Percentiles rank a stretch among this genome's conserved stretches.
These are phyloP conservation scores for Schizonepeta tenuifolia DNA, from an alignment of 257 asterid genomes.

Conservation along the genomic window DNA sequence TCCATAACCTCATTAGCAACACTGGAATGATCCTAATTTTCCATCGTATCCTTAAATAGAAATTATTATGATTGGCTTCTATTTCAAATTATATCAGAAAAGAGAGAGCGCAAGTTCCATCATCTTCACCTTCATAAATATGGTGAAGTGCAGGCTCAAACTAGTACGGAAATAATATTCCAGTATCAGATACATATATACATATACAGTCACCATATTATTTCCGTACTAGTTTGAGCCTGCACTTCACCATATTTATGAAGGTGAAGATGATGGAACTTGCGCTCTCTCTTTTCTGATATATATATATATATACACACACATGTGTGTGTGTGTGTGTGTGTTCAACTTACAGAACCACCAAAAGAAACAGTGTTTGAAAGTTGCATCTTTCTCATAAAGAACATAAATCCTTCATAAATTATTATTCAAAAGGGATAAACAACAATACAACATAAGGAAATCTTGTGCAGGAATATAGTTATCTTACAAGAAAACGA, in stretches of 20 bases:
- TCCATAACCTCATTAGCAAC: background rate
- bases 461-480: background rate
- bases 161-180: background rate
- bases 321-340: too few species aligned
- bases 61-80: background rate
- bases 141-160: constrained; percentile 4
- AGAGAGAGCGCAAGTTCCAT: background rate
- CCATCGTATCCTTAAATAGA: background rate
- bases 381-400: background rate
- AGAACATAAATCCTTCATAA: constrained; percentile 7
- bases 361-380: background rate
- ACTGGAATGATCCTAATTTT: background rate
- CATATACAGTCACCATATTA: too few species aligned
- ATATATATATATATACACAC: too few species aligned
- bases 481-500: constrained; percentile 75
- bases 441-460: background rate
- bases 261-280: background rate
- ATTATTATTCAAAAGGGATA: background rate
- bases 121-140: constrained; percentile 1
- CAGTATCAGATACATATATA: background rate
- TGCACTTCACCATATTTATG: background rate
- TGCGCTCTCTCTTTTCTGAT: background rate
- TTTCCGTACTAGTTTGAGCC: background rate
- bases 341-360: background rate
- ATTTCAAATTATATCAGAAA: background rate